Conservation (phyloP, 129 eudicot genomes). For the Tagetes erecta region DNA sequence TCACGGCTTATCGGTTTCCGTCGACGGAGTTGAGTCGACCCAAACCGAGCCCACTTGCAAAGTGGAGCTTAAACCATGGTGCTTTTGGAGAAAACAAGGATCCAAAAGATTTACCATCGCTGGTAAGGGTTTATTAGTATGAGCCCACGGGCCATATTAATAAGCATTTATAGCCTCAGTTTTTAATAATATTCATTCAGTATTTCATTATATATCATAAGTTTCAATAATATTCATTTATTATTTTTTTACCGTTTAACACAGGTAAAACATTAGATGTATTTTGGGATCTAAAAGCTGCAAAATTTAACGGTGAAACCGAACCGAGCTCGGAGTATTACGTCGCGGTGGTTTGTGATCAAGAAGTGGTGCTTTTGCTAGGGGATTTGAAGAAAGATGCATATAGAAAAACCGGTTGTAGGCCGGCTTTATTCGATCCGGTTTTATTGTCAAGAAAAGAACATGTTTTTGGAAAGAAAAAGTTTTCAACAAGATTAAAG, state of each 20-base stretch:
- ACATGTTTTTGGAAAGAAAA: constrained; percentile 86
- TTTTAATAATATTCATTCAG: no score
- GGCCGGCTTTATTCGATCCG: constrained; percentile 84
- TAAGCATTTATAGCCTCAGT: no score
- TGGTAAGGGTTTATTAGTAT: no score
- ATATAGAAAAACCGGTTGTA: constrained; percentile 74
- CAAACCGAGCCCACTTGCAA: constrained; percentile 68
- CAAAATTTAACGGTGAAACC: constrained; percentile 76
- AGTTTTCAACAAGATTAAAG: constrained; percentile 62
- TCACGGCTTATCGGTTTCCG: constrained; percentile 76
- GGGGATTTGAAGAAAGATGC: constrained; percentile 89
- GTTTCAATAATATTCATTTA: no score
- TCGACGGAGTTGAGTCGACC: constrained; percentile 44
- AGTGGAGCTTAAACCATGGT: constrained; percentile 95
- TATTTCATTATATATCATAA: no score
- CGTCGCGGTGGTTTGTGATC: constrained; percentile 79
- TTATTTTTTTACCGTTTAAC: no score
- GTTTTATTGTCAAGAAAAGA: constrained; percentile 72
- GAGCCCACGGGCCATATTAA: no score
- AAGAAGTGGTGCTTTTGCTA: constrained; percentile 71
- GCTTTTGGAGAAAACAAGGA: constrained; percentile 94
- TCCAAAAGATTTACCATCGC: constrained; percentile 60
- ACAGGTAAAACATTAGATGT: constrained; percentile 45
- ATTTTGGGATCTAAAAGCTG: constrained; percentile 84
- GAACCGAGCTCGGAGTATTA: constrained; percentile 90